Evolutionary conservation across 441 rosid genomes (phyloP), one percentile per base, ranked within the genome.

Genomic region (Erodium trifolium): DNA sequence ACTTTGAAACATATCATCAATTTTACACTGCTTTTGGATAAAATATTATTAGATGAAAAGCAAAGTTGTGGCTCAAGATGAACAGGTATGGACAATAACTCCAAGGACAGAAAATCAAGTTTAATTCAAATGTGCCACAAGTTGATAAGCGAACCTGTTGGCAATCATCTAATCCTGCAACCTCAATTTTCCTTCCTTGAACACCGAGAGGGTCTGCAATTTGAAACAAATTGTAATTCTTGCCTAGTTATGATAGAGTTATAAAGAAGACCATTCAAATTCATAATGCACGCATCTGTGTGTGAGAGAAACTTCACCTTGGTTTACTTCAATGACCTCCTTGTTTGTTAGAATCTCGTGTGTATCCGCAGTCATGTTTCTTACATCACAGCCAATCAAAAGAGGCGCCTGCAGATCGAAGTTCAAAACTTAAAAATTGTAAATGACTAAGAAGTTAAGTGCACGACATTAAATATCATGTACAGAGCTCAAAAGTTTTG

Each of bases 341-440:
- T 85, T 76, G 74, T 92, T 92, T 75, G 87, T 80, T 75, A 92
- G 68, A 72, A 92, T 86, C 85, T 87, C 87, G 62, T 73, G 71
- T 41, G 97, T 82, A 76, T 90, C 98, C 1, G 87, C 76, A 12
- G 92, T 88, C 81, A 92, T 85, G 72, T 87, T 87, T 80, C 96
- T 86, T 78, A 90, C 85, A 76, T 92, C 97, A 67, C 98, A 92
- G 66, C 98, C 98, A 66, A 92, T 73, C 84, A 90, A 78, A 77
- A 92, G 96, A 0, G 98, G 98, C 49, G 98, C 91, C 96, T 92
- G 90, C 80, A 81, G 64, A 72, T 72, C 27, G 27, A 23, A 23
- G 27, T 0, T 23, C 27, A 23, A 13, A 31, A 23, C 43, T 17
- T 70, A 37, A 27, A 66, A 13, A 14, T 34, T 13, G 73, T 63